A percentile compares a stretch with the other conserved stretches of the same genome.
These are phyloP conservation scores for Anthoceros angustus DNA, from an alignment of 225 moss, liverwort and hornwort species.

Conservation along the genomic window DNA sequence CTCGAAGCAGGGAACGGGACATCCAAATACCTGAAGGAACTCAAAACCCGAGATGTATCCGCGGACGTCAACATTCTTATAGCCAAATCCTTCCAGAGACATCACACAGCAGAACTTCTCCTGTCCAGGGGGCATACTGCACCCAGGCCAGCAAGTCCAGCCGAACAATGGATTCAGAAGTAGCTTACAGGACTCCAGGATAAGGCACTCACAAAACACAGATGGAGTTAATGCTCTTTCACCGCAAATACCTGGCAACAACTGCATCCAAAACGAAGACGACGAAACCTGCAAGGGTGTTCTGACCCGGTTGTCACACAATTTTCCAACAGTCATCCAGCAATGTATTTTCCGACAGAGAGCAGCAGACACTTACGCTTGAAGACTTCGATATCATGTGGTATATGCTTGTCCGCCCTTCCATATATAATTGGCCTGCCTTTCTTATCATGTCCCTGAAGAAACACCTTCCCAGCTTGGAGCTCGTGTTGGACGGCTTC, in stretches of 20 bases:
- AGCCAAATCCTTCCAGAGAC: constrained; percentile 27
- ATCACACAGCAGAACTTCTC: constrained; percentile 38
- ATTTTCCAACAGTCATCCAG: too few relatives aligned
- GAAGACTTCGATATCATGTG: constrained; percentile 37
- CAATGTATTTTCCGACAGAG: too few relatives aligned
- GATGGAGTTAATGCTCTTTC: not conserved
- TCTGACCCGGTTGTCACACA: too few relatives aligned
- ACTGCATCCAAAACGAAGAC: constrained; percentile 35
- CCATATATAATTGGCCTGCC: constrained; percentile 29
- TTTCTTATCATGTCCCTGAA: constrained; percentile 34
- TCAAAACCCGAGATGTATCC: constrained; percentile 43
- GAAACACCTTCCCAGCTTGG: constrained; percentile 28
- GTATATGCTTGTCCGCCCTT: constrained; percentile 34
- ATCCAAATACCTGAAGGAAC: constrained; percentile 32
- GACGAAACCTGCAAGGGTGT: constrained; percentile 18
- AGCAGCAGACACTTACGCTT: constrained; percentile 25
- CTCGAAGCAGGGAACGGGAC: too few relatives aligned
- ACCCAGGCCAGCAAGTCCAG: not conserved
- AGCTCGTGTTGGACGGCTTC: constrained; percentile 34
- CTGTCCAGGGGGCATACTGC: constrained; percentile 36
- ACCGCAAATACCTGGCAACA: constrained; percentile 20
- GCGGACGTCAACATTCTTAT: constrained; percentile 45
- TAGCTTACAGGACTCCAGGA: not conserved
- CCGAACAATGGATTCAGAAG: not conserved
- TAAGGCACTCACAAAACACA: too few relatives aligned